Evolutionary conservation across 2,329 filamentous ascomycete genomes (phyloP), one percentile per base, ranked within the genome.

Genomic region (Acarospora socialis): DNA sequence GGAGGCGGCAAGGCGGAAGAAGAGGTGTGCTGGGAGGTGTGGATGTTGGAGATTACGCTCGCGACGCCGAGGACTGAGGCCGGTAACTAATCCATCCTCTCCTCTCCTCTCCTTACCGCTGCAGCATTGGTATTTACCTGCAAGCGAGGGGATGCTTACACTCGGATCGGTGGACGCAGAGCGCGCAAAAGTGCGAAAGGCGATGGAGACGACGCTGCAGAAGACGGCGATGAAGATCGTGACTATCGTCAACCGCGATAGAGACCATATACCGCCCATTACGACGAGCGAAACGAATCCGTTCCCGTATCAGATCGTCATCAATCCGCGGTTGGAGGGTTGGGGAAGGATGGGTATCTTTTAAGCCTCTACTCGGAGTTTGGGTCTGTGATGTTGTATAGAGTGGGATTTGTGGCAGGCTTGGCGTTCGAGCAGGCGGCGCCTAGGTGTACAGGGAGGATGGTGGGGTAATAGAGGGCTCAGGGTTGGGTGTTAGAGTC

Each of bases 211-310:
- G 40, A 90, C 82, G 25, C 72, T 98, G 33, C 73, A 84, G 42
- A 81, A 83, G 39, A 81, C 84, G 5, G 80, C 81, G 36, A 73
- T 92, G 64, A 92, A 93, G 58, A 87, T 94, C 46, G 73, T 94
- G 45, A 77, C 75, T 40, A 79, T 81, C 33, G 84, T 82, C 47
- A 92, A 92, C 57, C 64, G 72, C 31, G 80, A 94, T 56, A 92
- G 92, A 54, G 82, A 92, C 49, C 90, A 95, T 55, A 95, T 98
- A 43, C 90, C 90, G 1, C 90, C 87, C 30, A 95, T 95, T 47
- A 94, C 84, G 6, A 90, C 84, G 14, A 84, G 77, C 50, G 82
- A 87, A 40, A 66, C 80, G 28, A 95, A 95, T 53, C 87, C 90
- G 0, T 98, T 95, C 50, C 87, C 87, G 1, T 95, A 92, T 57